Base-by-base conservation (phyloP, 805 yeast genomes). In the Torulaspora quercuum region DNA sequence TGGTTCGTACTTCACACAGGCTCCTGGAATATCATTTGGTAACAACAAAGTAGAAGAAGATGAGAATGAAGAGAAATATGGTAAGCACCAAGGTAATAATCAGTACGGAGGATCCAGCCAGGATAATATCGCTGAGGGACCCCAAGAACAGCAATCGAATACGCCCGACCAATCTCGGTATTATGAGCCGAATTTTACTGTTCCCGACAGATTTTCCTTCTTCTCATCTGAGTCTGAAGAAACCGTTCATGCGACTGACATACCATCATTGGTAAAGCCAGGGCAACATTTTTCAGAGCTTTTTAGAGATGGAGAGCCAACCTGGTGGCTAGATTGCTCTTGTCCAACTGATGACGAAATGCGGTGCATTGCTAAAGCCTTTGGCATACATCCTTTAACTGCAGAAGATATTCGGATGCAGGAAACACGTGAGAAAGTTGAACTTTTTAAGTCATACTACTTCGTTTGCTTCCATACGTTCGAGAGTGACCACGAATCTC, bases 381-480 rank as follows among this genome's bases (percentile, higher is more conserved):
- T 90, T 62, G 95, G 96, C 7, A 86, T 90, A 64, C 98, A 90
- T 69, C 98, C 98, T 19, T 78, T 90, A 69, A 90, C 98, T 0
- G 88, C 96, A 1, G 98, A 90, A 66, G 98, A 90, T 78, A 89
- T 90, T 47, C 70, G 95, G 39, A 84, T 87, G 77, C 95, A 89
- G 65, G 98, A 90, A 66, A 78, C 95, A 15, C 88, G 98, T 65
- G 98, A 90, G 67, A 90, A 90, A 64, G 97, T 90, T 19, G 98
- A 90, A 64, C 69, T 90, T 44, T 90, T 90, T 72, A 77, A 79
- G 51, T 76, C 77, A 48, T 90, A 90, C 64, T 90, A 92, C 63
- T 88, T 92, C 68, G 95, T 92, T 26, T 85, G 95, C 72, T 92
- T 92, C 76, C 96, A 92, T 61, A 85, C 97, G 3, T 92, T 92